These are phyloP conservation scores for Neonectria hederae DNA, from an alignment of 2,329 filamentous ascomycete species.

Conservation along the genomic window DNA sequence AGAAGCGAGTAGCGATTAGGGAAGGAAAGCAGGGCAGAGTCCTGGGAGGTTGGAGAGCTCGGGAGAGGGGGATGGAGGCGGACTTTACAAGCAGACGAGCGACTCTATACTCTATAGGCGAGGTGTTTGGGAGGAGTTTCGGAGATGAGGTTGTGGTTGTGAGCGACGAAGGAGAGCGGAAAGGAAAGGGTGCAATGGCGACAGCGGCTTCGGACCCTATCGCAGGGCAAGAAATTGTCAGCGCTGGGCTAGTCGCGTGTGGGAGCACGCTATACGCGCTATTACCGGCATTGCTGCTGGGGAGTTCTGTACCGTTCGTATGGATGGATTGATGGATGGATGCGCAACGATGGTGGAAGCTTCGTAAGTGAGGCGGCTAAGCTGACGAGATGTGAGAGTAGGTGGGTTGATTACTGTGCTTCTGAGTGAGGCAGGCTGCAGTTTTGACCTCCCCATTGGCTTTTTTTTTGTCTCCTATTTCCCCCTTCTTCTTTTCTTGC, in stretches of 20 bases:
- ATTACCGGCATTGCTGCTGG: neutral
- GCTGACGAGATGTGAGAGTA: conserved; percentile 11
- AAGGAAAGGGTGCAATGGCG: conserved; percentile 19
- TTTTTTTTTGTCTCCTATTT: conserved; percentile 1
- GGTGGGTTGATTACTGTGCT: neutral
- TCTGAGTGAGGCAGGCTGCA: neutral
- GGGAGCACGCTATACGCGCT: neutral
- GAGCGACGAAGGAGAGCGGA: conserved; percentile 22
- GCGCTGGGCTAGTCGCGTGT: conserved; percentile 27
- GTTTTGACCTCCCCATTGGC: conserved; percentile 1
- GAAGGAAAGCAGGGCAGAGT: conserved; percentile 16
- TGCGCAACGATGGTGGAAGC: neutral
- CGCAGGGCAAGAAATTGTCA: conserved; percentile 41
- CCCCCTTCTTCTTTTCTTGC: conserved; percentile 3
- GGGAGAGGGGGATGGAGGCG: conserved; percentile 29
- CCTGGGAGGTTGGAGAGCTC: conserved; percentile 34
- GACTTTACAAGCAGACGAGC: conserved; percentile 5
- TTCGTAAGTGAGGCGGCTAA: neutral
- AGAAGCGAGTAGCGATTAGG: conserved; percentile 11
- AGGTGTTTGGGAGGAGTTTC: conserved; percentile 3
- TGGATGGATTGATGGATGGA: neutral
- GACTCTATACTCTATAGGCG: conserved; percentile 1
- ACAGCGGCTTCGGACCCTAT: conserved; percentile 45
- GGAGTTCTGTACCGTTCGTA: neutral
- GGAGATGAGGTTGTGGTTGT: conserved; percentile 21